These are phyloP conservation scores for Phoma sp. DNA, from an alignment of 2,329 filamentous ascomycete species.

Conservation along the genomic window DNA sequence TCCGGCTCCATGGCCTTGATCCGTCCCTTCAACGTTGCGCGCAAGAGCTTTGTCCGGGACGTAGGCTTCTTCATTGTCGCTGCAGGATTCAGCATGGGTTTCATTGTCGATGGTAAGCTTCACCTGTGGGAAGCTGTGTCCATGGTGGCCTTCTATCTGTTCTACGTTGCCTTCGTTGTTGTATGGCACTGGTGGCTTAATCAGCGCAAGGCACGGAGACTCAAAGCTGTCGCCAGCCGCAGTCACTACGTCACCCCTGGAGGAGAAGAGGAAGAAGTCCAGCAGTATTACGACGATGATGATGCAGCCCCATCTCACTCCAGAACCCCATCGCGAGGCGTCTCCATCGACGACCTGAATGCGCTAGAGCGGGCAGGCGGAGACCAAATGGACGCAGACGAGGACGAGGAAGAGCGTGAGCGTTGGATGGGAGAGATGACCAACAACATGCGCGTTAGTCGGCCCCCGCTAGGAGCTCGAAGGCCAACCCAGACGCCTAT, in stretches of 20 bases:
- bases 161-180: constrained; percentile 90
- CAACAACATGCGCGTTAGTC: constrained; percentile 89
- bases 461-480: constrained; percentile 69
- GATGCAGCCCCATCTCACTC: constrained; percentile 56
- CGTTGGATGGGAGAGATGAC: constrained; percentile 79
- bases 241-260: constrained; percentile 73
- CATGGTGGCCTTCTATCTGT: constrained; percentile 91
- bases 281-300: constrained; percentile 62
- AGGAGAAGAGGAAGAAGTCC: constrained; percentile 65
- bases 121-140: constrained; percentile 85
- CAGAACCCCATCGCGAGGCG: constrained; percentile 53
- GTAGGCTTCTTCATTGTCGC: constrained; percentile 91
- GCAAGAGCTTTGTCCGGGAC: constrained; percentile 88
- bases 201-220: constrained; percentile 66
- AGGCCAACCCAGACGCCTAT: constrained; percentile 83
- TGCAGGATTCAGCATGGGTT: constrained; percentile 84
- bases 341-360: constrained; percentile 70
- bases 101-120: constrained; percentile 83
- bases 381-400: constrained; percentile 62
- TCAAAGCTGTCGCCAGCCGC: constrained; percentile 74
- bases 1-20: constrained; percentile 97
- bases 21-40: constrained; percentile 90
- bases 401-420: constrained; percentile 69
- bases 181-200: constrained; percentile 88
- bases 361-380: constrained; percentile 65